Conservation (phyloP, 345 rosid genomes). For the Acer campestre region DNA sequence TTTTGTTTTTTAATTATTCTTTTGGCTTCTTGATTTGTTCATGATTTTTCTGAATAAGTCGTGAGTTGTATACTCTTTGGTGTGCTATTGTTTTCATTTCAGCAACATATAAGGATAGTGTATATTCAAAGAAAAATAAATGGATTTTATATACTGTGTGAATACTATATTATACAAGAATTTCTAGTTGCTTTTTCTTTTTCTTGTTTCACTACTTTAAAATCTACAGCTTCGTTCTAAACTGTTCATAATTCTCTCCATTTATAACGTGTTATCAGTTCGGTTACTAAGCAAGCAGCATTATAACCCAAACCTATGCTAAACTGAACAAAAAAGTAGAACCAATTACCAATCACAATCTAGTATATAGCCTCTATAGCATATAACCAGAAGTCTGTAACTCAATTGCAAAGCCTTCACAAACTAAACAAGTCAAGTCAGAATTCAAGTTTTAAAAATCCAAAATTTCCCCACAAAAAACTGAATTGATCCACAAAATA, state of each 20-base stretch:
- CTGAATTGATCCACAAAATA: background rate
- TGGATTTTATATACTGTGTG: constrained; percentile 6
- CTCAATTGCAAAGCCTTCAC: background rate
- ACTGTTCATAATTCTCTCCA: background rate
- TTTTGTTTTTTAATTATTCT: too few relatives aligned
- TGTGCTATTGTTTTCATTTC: constrained; percentile 18
- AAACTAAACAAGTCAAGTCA: background rate
- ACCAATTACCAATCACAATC: background rate
- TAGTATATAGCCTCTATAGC: background rate
- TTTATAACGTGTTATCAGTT: background rate
- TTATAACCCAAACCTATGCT: background rate
- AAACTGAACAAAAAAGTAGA: background rate
- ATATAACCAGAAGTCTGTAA: background rate
- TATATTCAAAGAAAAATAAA: constrained; percentile 26
- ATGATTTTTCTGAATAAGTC: too few relatives aligned
- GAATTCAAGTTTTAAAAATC: background rate
- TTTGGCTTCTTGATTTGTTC: too few relatives aligned
- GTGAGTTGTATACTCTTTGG: constrained; percentile 14
- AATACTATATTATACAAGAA: too few relatives aligned
- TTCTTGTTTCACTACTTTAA: too few relatives aligned
- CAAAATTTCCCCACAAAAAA: background rate
- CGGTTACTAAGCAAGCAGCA: background rate
- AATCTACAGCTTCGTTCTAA: background rate
- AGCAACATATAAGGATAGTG: background rate
- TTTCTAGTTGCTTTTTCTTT: too few relatives aligned